Evolutionary conservation across 73 alveolate genomes (phyloP).

Genomic region (Paramecium pentaurelia): DNA sequence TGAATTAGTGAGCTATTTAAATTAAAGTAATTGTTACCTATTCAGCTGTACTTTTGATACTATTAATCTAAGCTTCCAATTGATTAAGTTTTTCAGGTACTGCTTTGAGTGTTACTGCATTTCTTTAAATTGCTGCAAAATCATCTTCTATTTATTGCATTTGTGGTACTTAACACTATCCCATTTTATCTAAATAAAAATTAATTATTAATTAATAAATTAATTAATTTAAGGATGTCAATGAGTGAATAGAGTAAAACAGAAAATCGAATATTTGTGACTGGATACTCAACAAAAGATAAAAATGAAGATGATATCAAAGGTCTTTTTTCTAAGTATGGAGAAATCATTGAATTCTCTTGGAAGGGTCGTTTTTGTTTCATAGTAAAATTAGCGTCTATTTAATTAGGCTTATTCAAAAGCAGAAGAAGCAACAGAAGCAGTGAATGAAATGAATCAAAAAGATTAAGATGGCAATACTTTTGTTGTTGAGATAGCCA

Average conservation of each 20-base stretch:
- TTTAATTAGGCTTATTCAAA: not conserved
- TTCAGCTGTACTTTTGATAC: not conserved
- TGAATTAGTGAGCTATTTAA: not conserved
- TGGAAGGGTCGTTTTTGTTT: constrained; percentile 44
- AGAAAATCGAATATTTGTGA: not conserved
- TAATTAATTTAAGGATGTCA: not conserved
- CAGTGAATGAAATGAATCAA: not conserved
- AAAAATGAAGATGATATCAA: not conserved
- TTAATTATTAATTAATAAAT: not conserved
- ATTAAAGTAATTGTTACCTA: not conserved
- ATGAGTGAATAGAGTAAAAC: not conserved
- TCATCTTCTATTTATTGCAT: not conserved
- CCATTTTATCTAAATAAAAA: not conserved
- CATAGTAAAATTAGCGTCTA: not conserved
- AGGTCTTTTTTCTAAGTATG: not conserved
- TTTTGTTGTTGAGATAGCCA: constrained; percentile 5
- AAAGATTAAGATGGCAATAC: not conserved
- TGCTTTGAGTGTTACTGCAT: not conserved
- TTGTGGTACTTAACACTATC: not conserved
- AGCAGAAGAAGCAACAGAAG: not conserved
- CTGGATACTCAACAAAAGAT: not conserved
- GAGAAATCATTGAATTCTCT: not conserved
- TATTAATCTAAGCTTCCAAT: not conserved
- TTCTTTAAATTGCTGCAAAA: not conserved
- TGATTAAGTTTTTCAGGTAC: not conserved